These are phyloP conservation scores for Fusarium nisikadoi DNA, from an alignment of 2,329 filamentous ascomycete genomes.

Conservation along the genomic window DNA sequence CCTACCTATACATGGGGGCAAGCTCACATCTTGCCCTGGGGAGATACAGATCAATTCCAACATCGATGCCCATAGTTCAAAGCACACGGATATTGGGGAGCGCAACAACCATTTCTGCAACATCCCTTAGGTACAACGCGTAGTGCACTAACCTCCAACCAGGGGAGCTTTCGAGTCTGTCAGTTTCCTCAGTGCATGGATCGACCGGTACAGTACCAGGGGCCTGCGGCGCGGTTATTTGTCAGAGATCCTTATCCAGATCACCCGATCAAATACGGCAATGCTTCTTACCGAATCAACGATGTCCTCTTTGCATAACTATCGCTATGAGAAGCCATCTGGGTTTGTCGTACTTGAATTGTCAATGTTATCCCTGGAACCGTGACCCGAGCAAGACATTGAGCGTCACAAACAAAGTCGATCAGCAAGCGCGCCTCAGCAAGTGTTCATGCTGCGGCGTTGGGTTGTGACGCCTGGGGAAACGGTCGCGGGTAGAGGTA, in stretches of 20 bases:
- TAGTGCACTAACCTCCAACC: conserved; percentile 6
- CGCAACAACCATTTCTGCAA: conserved; percentile 3
- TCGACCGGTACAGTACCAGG: conserved; percentile 28
- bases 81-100: conserved; percentile 9
- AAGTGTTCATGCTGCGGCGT: conserved; percentile 26
- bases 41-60: conserved; percentile 6
- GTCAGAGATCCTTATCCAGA: conserved; percentile 21
- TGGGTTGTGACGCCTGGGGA: conserved; percentile 21
- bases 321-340: neutral
- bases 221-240: conserved; percentile 28
- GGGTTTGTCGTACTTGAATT: neutral
- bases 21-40: conserved; percentile 1
- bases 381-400: conserved; percentile 4
- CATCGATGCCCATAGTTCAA: conserved; percentile 21
- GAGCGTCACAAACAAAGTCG: conserved; percentile 7
- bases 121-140: neutral
- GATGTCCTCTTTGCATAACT: neutral
- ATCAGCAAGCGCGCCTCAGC: conserved; percentile 21
- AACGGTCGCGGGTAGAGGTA: conserved; percentile 38
- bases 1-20: neutral
- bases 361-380: neutral
- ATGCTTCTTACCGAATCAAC: conserved; percentile 10
- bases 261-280: conserved; percentile 18
- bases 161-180: conserved; percentile 20
- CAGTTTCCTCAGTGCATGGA: conserved; percentile 36